phyloP scores from a whole-genome alignment of 768 basidiomycete species.

The Trametes gibbosa region DNA sequence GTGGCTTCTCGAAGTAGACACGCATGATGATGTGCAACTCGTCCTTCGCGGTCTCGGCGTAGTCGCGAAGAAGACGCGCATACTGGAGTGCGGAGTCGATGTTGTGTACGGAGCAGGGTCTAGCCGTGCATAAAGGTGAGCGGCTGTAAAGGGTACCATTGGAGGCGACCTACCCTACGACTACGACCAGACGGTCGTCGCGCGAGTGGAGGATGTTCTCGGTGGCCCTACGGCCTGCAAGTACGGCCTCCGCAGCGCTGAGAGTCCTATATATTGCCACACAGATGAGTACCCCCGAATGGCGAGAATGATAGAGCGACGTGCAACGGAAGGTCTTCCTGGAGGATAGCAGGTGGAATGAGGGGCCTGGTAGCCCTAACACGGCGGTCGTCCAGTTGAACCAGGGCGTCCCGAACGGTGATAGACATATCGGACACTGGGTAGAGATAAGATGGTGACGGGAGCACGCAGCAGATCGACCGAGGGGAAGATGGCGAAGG shows the following conservation, averaged over 20 bases:
- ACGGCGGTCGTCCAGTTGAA: slow-evolving; percentile 81
- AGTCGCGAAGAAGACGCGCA: slow-evolving; percentile 72
- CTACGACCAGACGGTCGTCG: slow-evolving; percentile 90
- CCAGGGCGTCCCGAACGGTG: slow-evolving; percentile 75
- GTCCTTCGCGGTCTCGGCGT: slow-evolving; percentile 75
- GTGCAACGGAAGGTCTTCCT: slow-evolving; percentile 89
- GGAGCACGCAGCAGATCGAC: slow-evolving; percentile 1
- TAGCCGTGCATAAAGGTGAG: slow-evolving; percentile 24
- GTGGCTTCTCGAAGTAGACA: slow-evolving; percentile 96
- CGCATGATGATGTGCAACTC: slow-evolving; percentile 97
- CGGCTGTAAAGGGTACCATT: background rate
- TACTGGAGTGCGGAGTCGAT: slow-evolving; percentile 84
- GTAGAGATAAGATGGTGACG: slow-evolving; percentile 4
- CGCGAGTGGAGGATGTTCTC: slow-evolving; percentile 81
- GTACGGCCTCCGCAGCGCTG: slow-evolving; percentile 80
- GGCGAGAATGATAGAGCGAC: slow-evolving; percentile 23
- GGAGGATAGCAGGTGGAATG: slow-evolving; percentile 92
- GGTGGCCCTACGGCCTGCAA: slow-evolving; percentile 76
- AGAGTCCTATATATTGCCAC: slow-evolving; percentile 50
- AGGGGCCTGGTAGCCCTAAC: slow-evolving; percentile 86
- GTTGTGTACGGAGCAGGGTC: slow-evolving; percentile 95
- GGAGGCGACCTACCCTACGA: slow-evolving; percentile 66
- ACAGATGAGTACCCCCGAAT: background rate
- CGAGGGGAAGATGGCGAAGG: background rate
- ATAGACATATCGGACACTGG: slow-evolving; percentile 61